phyloP scores from a whole-genome alignment of 1,139 yeast genomes.

The Candida buenavistaensis region DNA sequence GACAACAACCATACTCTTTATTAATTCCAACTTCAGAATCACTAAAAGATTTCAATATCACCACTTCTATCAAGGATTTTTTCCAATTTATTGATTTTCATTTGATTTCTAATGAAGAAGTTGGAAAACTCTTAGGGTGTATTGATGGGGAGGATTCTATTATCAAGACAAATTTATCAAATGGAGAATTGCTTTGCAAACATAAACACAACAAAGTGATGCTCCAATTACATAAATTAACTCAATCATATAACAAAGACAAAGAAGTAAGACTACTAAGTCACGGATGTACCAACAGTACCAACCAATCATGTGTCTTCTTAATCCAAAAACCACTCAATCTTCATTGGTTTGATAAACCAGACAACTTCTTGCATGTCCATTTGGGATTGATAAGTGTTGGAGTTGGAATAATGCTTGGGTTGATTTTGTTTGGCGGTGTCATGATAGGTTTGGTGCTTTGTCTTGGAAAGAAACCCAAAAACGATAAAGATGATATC shows the following conservation, averaged over 20 bases:
- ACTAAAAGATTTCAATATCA: constrained; percentile 52
- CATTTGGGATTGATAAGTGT: constrained; percentile 67
- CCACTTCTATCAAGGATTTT: constrained; percentile 44
- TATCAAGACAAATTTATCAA: constrained; percentile 37
- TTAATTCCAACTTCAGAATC: constrained; percentile 71
- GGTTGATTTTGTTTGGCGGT: constrained; percentile 45
- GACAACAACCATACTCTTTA: constrained; percentile 52
- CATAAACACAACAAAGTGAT: constrained; percentile 33
- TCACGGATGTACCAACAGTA: constrained; percentile 64
- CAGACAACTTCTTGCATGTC: constrained; percentile 49
- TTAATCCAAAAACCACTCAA: constrained; percentile 65
- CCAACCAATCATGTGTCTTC: constrained; percentile 55
- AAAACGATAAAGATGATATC: constrained; percentile 10
- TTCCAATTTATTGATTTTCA: constrained; percentile 65
- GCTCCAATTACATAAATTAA: constrained; percentile 25
- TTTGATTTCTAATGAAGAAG: constrained; percentile 57
- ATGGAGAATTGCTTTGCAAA: constrained; percentile 43
- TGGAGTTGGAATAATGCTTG: constrained; percentile 64
- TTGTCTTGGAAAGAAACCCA: constrained; percentile 24
- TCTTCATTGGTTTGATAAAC: constrained; percentile 55
- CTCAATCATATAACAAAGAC: constrained; percentile 46
- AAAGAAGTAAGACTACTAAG: constrained; percentile 65
- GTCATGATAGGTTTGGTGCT: constrained; percentile 29
- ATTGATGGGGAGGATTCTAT: constrained; percentile 16
- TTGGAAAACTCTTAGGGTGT: constrained; percentile 34